Evolutionary conservation across 306 rosid species (phyloP), one percentile per base, ranked within the genome.

Genomic region (Benincasa hispida): DNA sequence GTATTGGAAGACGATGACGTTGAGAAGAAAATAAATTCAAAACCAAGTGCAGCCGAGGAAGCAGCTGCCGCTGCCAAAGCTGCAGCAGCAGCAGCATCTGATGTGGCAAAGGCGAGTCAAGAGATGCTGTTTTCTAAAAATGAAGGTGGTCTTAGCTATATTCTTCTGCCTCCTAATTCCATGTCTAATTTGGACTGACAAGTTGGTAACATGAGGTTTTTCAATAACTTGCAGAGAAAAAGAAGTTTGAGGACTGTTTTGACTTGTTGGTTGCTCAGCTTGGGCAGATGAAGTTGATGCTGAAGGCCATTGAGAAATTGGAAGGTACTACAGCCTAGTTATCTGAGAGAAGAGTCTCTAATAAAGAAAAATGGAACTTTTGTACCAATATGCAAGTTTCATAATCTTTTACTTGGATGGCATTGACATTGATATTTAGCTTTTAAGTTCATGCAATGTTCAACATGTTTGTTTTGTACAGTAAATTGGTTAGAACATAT

Each of bases 51-150:
- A 78, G 89, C 84, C 24, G 97, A 94, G 88, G 97, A 94, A 82
- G 85, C 92, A 70, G 88, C 91, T 0, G 93, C 86, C 55, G 97
- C 95, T 65, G 98, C 98, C 81, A 91, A 91, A 87, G 89, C 97
- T 57, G 98, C 98, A 37, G 97, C 98, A 60, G 97, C 92, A 25
- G 99, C 99, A 39, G 98, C 99, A 63, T 82, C 92, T 47, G 99
- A 89, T 87, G 93, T 92, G 84, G 98, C 97, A 58, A 92, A 83
- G 86, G 89, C 89, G 30, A 92, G 89, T 88, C 96, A 87, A 78
- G 93, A 88, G 77, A 84, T 95, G 85, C 75, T 90, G 81, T 83
- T 80, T 82, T 92, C 98, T 62, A 92, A 81, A 86, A 87, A 75
- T 34, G 97, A 89, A 87, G 99, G 99, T 92, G 79, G 42, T 86